Evolutionary conservation across 179 eudicot genomes (phyloP).

Genomic region (Patellifolia procumbens): DNA sequence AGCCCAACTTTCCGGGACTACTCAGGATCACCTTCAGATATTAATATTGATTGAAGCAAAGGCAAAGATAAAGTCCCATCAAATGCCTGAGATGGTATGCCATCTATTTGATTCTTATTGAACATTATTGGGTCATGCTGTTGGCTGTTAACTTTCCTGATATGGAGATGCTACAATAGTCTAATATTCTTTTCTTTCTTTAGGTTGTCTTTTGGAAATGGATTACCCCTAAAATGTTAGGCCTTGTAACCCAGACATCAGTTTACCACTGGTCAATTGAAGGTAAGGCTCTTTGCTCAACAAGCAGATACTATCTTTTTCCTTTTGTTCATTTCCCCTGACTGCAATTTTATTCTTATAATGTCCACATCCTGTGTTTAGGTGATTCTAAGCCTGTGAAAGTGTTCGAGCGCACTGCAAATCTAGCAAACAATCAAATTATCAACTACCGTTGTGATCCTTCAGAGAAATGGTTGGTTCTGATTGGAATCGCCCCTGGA

Average conservation of each 20-base stretch:
- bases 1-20: conserved; percentile 95
- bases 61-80: conserved; percentile 87
- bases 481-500: conserved; percentile 97
- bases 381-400: conserved; percentile 85
- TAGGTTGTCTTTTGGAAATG: conserved; percentile 97
- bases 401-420: conserved; percentile 95
- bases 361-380: conserved; percentile 10
- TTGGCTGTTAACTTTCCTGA: conserved; percentile 6
- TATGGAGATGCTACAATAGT: not conserved
- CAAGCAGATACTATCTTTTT: not conserved
- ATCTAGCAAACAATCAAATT: too few relatives aligned
- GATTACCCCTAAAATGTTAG: conserved; percentile 84
- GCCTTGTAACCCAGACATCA: conserved; percentile 85
- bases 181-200: not conserved
- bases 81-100: conserved; percentile 96
- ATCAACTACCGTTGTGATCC: conserved; percentile 93
- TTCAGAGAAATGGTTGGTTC: conserved; percentile 91
- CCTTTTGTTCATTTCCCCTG: not conserved
- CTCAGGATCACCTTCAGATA: conserved; percentile 95
- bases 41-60: conserved; percentile 92
- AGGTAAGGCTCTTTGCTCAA: conserved; percentile 40
- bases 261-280: too few relatives aligned
- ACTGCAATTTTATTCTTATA: not conserved
- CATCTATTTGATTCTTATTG: not conserved
- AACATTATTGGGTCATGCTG: not conserved